Evolutionary conservation across 2,329 filamentous ascomycete species (phyloP), one percentile per base, ranked within the genome.

Genomic region (Cordyceps pruinosa): DNA sequence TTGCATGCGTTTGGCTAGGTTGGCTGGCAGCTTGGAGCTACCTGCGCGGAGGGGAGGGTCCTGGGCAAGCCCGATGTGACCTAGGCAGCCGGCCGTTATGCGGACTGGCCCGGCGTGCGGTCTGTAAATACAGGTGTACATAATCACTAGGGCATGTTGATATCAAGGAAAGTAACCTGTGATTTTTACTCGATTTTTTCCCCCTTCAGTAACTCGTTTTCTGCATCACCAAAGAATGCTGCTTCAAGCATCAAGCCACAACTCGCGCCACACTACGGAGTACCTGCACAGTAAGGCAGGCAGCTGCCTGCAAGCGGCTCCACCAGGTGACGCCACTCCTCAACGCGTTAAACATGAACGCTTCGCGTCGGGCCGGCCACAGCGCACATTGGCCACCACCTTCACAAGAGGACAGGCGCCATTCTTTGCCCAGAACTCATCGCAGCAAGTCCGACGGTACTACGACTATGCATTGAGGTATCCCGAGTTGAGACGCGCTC

Each of bases 311-410:
- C 30, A 28, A 45, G 17, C 19, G 47, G 47, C 56, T 26, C 56
- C 56, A 57, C 55, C 37, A 32, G 28, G 56, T 57, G 48, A 57
- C 56, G 56, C 56, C 56, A 57, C 56, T 41, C 26, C 44, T 56
- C 45, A 35, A 48, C 53, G 53, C 45, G 53, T 56, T 49, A 41
- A 49, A 55, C 30, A 34, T 13, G 15, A 34, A 56, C 47, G 7
- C 13, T 12, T 56, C 53, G 53, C 53, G 53, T 56, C 41, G 26
- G 35, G 45, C 35, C 34, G 49, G 35, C 12, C 21, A 26, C 12
- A 32, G 9, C 15, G 7, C 39, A 7, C 9, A 32, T 42, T 15
- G 37, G 26, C 41, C 41, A 54, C 44, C 13, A 42, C 26, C 17
- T 17, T 12, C 5, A 28, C 28, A n/a, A 35, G n/a, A 55, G 32